Percentiles rank a stretch among this genome's conserved stretches.
These are phyloP conservation scores for Agapanthus africanus DNA, from an alignment of 106 monocot genomes.

Conservation along the genomic window DNA sequence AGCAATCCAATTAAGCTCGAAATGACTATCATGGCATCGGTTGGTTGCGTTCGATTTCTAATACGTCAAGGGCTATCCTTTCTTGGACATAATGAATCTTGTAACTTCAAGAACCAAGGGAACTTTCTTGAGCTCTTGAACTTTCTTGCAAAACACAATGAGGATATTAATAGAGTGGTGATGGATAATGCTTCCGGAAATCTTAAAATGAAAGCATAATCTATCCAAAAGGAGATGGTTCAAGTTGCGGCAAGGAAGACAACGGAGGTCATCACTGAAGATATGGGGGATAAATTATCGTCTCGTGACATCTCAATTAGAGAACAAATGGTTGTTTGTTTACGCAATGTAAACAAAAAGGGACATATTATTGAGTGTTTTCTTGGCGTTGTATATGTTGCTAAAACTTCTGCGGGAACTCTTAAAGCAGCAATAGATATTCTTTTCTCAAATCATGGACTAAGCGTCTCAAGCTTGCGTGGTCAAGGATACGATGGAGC, in stretches of 20 bases:
- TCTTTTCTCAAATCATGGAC: neutral
- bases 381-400: neutral
- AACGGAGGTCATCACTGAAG: neutral
- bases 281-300: neutral
- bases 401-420: neutral
- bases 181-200: neutral
- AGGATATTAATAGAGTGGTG: neutral
- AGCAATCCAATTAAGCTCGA: too few relatives aligned
- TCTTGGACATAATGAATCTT: neutral
- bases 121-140: neutral
- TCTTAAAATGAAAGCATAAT: neutral
- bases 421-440: neutral
- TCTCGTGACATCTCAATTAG: neutral
- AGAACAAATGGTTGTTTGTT: slow-evolving; percentile 7
- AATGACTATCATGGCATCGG: too few relatives aligned
- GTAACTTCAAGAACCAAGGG: neutral
- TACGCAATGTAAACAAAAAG: neutral
- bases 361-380: neutral
- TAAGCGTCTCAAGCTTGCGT: neutral
- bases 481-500: slow-evolving; percentile 8
- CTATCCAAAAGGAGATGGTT: neutral
- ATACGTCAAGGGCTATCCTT: neutral
- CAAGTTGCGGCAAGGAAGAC: neutral
- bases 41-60: neutral
- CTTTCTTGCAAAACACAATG: neutral